Evolutionary conservation across 1,139 yeast genomes (phyloP), one percentile per base, ranked within the genome.

Genomic region (Hemisphaericaspora xylanilytica): DNA sequence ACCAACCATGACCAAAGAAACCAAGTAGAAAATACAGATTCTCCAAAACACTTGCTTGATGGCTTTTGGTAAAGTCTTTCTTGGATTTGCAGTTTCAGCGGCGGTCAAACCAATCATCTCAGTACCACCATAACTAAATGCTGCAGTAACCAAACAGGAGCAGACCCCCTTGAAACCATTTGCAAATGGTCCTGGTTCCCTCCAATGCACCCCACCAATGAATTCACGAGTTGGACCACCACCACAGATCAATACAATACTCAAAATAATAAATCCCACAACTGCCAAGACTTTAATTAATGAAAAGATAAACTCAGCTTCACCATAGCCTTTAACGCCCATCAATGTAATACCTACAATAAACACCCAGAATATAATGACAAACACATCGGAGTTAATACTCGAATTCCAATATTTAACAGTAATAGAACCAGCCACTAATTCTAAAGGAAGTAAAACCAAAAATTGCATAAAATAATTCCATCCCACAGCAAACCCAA

Each of bases 1-100:
- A 26, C 70, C 65, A 39, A 69, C 59, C 53, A 69, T 58, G 14
- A 61, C 59, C 44, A 69, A 59, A 9, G 73, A 61, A 16, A 65
- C 60, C 46, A 69, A 54, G 48, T 69, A 68, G 47, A 69, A 69
- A 33, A 69, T 51, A 29, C 66, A 53, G 45, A 69, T 69, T 58
- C 75, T 64, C 72, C 73, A 67, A 49, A 69, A 66, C 10, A 68
- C 73, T 49, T 68, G 73, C 51, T 67, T 68, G 46, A 63, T 67
- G 24, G 75, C 73, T 48, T 52, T 64, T 26, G 73, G 71, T 42
- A 69, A 55, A 2, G 67, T 47, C 44, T 58, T 56, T 43, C 69
- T 51, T 28, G 72, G 73, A 47, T 66, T 60, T n/a, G 50, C 54
- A n/a, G 70, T 53, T 51, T 69, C 74, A 25, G 70, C 69, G 3